A percentile compares a stretch with the other conserved stretches of the same genome.
Conservation (phyloP, 129 eudicot genomes). For the Lactuca saligna region DNA sequence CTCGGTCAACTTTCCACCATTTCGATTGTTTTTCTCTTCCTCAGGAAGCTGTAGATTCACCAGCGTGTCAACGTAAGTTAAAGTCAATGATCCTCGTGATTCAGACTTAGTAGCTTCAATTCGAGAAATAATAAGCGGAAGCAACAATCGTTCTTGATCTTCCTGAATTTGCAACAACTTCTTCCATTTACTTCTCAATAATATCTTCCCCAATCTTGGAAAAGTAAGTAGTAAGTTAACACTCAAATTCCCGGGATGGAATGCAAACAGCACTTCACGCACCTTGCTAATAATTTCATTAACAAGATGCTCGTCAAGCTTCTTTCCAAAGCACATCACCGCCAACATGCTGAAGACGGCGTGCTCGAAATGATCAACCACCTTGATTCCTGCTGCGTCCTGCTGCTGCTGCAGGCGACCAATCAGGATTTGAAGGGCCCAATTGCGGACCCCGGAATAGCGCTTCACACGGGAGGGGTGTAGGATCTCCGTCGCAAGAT, state of each 20-base stretch:
- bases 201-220: constrained; percentile 17
- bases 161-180: constrained; percentile 6
- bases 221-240: background rate
- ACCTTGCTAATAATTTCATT: constrained; percentile 12
- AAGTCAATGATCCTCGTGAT: too few relatives aligned
- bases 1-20: background rate
- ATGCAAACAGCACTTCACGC: background rate
- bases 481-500: constrained; percentile 34
- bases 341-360: constrained; percentile 26
- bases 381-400: background rate
- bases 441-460: constrained; percentile 30
- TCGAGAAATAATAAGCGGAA: constrained; percentile 18
- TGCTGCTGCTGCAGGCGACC: background rate
- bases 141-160: constrained; percentile 17
- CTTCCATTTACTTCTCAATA: constrained; percentile 15
- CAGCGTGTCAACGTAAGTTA: constrained; percentile 11
- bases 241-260: background rate
- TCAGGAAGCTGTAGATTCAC: constrained; percentile 8
- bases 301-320: constrained; percentile 18
- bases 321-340: constrained; percentile 38
- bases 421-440: constrained; percentile 29
- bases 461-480: constrained; percentile 25
- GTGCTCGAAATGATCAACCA: constrained; percentile 12
- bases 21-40: background rate
- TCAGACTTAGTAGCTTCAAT: too few relatives aligned